Evolutionary conservation across 2,329 filamentous ascomycete species (phyloP).

Genomic region (Thelonectria olida): DNA sequence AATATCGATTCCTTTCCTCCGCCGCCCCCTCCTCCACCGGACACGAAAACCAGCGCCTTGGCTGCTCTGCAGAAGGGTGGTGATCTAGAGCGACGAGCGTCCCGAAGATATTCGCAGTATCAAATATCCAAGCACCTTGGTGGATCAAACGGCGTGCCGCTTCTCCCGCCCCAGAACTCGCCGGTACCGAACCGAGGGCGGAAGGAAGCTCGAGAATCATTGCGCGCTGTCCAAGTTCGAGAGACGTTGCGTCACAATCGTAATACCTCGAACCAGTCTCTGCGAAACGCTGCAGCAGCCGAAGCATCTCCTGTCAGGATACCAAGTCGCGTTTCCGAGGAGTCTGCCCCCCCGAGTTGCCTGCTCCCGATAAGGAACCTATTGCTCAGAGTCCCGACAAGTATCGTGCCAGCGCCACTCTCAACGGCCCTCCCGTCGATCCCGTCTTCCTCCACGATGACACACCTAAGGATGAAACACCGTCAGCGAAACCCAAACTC

Average conservation of each 20-base stretch:
- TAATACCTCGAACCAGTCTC: conserved; percentile 55
- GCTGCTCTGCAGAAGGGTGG: conserved; percentile 91
- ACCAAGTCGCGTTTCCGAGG: conserved; percentile 71
- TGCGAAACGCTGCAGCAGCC: conserved; percentile 51
- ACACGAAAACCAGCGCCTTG: conserved; percentile 88
- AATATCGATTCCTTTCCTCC: conserved; percentile 74
- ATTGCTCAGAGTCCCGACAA: conserved; percentile 72
- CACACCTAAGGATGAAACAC: conserved; percentile 23
- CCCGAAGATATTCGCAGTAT: conserved; percentile 92
- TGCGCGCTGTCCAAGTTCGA: conserved; percentile 71
- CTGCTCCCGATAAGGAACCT: conserved; percentile 44
- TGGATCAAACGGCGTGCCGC: conserved; percentile 82
- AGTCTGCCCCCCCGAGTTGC: conserved; percentile 47
- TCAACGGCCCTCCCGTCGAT: conserved; percentile 66
- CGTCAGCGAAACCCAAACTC: conserved; percentile 32
- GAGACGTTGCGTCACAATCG: conserved; percentile 61
- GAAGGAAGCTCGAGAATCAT: conserved; percentile 81
- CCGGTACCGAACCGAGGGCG: conserved; percentile 87
- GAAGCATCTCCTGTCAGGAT: conserved; percentile 72
- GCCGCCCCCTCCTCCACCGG: conserved; percentile 72
- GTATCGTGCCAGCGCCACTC: conserved; percentile 63
- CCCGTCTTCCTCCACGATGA: conserved; percentile 44
- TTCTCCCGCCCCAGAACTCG: conserved; percentile 84
- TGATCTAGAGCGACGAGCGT: conserved; percentile 91
- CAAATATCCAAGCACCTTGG: conserved; percentile 96